Percentiles rank a stretch among this genome's conserved stretches.
Evolutionary conservation across 1,139 yeast genomes (phyloP).

Genomic region (Candida sojae): DNA sequence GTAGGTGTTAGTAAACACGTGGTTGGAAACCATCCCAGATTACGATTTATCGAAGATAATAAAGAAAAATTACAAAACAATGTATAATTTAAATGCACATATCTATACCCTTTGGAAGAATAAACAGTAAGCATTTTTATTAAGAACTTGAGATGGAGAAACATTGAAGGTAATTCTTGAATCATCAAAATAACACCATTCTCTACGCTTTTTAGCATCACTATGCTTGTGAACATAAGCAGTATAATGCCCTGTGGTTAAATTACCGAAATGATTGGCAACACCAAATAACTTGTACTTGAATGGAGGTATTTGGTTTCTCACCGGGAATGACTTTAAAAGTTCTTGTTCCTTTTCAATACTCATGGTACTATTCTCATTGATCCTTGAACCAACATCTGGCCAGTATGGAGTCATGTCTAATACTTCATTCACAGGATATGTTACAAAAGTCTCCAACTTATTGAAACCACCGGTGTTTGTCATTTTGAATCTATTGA

Average conservation of each 20-base stretch:
- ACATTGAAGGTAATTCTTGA: conserved; percentile 51
- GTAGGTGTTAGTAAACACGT: conserved; percentile 65
- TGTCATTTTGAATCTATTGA: conserved; percentile 70
- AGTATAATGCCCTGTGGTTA: conserved; percentile 92
- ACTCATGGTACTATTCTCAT: conserved; percentile 16
- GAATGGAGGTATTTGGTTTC: conserved; percentile 84
- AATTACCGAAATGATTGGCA: conserved; percentile 81
- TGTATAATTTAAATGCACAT: background rate
- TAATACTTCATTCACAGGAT: conserved; percentile 56
- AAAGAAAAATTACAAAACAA: conserved; percentile 4
- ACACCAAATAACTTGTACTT: conserved; percentile 78
- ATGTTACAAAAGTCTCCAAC: conserved; percentile 61
- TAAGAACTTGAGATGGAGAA: conserved; percentile 47
- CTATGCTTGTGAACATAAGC: conserved; percentile 69
- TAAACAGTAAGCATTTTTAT: conserved; percentile 72
- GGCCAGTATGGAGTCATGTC: conserved; percentile 87
- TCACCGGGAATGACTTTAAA: conserved; percentile 55
- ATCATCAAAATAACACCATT: conserved; percentile 83
- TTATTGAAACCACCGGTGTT: conserved; percentile 52
- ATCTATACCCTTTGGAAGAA: conserved; percentile 53
- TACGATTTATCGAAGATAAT: conserved; percentile 31
- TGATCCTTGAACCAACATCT: conserved; percentile 36
- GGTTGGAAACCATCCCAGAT: conserved; percentile 45
- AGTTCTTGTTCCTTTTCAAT: conserved; percentile 38
- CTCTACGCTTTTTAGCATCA: conserved; percentile 34